Evolutionary conservation across 176 grass and related monocot species (phyloP), one percentile per base, ranked within the genome.

Genomic region (Chrysopogon serrulatus): DNA sequence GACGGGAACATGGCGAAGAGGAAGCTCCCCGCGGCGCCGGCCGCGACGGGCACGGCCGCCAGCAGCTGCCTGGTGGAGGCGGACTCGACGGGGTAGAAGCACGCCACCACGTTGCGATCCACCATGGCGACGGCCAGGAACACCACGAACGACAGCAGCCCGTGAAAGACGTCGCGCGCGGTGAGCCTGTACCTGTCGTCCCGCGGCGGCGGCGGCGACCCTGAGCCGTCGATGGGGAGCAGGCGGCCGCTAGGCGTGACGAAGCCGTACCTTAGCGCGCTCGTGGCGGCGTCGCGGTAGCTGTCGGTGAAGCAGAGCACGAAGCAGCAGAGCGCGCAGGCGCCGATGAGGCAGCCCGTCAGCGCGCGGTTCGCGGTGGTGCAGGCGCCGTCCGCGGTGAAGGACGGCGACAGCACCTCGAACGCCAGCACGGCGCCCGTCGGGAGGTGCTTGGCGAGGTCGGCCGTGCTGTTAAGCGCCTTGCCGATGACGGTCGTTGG

Each of bases 251-350:
- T 71, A n/a, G 54, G 77, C 17, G 92, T 91, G 68, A 88, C 73
- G 66, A 94, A 71, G 67, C 82, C 89, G 53, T 94, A 87, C 12
- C 87, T 81, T 13, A 93, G 82, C 16, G 47, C 18, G 44, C 93
- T 87, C 7, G 32, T 80, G 65, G 61, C 69, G 74, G 66, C 42
- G 83, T 93, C 95, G 77, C 84, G 68, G 90, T 85, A 91, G 84
- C 92, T 98, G 79, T 95, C 91, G 24, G 93, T 98, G 91, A 98
- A 88, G 90, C 49, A 91, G 82, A 91, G 85, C n/a, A 93, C 43
- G 78, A 93, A 69, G 62, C 86, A 89, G 65, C 37, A 85, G 39
- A 95, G 59, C 14, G 80, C 87, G 62, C 83, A 91, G 33, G 87
- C 67, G 34, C 72, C 82, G 70, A 95, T 40, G 71, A 98, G 95